Conservation (phyloP, 306 rosid genomes). For the Morella rubra region DNA sequence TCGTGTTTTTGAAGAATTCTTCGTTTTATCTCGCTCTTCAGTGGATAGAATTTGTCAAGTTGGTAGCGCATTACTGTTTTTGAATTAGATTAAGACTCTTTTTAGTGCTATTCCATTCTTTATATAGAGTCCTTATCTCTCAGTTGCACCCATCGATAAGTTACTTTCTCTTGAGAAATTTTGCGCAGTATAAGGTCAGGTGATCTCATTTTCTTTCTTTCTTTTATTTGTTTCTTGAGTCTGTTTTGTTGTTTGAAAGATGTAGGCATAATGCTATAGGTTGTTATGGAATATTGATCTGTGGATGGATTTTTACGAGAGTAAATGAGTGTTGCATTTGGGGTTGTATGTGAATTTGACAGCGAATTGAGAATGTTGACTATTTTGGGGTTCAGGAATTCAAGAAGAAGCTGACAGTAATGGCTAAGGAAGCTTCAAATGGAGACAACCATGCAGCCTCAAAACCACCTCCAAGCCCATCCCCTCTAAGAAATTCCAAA, state of each 20-base stretch:
- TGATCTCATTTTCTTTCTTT: conserved; percentile 6
- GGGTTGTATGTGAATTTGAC: conserved; percentile 2
- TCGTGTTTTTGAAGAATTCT: conserved; percentile 32
- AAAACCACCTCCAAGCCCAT: conserved; percentile 56
- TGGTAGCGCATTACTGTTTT: conserved; percentile 14
- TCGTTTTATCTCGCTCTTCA: conserved; percentile 14
- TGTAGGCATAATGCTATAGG: neutral
- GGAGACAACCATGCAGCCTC: conserved; percentile 36
- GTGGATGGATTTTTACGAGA: neutral
- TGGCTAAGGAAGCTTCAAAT: conserved; percentile 52
- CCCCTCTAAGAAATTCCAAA: conserved; percentile 55
- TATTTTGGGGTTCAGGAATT: conserved; percentile 29
- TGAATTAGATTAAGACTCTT: neutral
- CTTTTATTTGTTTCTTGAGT: neutral
- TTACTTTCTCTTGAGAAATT: conserved; percentile 4
- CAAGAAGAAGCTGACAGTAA: conserved; percentile 26
- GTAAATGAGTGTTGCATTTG: neutral
- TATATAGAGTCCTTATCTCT: conserved; percentile 19
- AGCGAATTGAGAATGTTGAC: conserved; percentile 13
- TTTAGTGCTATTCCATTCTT: neutral
- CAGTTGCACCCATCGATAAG: conserved; percentile 12
- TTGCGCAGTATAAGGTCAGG: conserved; percentile 6
- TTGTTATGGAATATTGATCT: neutral
- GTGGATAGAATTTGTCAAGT: conserved; percentile 27
- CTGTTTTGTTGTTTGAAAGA: neutral